Base-by-base conservation (phyloP, 345 rosid genomes). In the Brassica cretica region DNA sequence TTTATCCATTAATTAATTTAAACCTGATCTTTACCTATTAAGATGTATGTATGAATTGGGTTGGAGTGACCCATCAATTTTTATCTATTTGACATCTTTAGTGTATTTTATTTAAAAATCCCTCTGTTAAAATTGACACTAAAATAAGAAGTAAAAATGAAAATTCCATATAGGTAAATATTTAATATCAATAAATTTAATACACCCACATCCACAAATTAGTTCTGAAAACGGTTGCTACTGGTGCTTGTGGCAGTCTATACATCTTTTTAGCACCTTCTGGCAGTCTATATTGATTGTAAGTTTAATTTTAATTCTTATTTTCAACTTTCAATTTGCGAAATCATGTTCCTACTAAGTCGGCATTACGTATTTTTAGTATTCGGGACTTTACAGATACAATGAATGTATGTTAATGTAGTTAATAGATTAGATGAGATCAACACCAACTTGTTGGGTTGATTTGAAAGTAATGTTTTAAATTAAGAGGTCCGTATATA, bases 381-480 rank as follows among this genome's bases (percentile, higher is more conserved):
- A n/a, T 16, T 3, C 44, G 33, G 30, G 51, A 29, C 33, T 30
- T 64, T 74, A 37, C 19, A 10, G 29, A 55, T 66, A 56, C 71
- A 55, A 27, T 75, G 14, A 7, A 62, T 70, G 53, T 21, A 51
- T 76, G 70, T 33, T n/a, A 61, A 6, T 67, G 63, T 46, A 68
- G 37, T 19, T 44, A 68, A 41, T 46, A 61, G 27, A 62, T 46
- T 61, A 69, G 62, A n/a, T 44, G 51, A 21, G 64, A 69, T 76
- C 64, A 32, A 61, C 68, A 61, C 61, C 68, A 46, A 21, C 55
- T 68, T 68, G 69, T 68, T 76, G 74, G 64, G 29, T 44, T 30
- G 79, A 49, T 76, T 19, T 60, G 63, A 60, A 76, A 68, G 18
- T 68, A 61, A 61, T 55, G 33, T 19, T 30, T 46, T 8, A 35